A percentile compares a stretch with the other conserved stretches of the same genome.
These are phyloP conservation scores for Colletotrichum somersetense DNA, from an alignment of 2,329 filamentous ascomycete genomes.

Conservation along the genomic window DNA sequence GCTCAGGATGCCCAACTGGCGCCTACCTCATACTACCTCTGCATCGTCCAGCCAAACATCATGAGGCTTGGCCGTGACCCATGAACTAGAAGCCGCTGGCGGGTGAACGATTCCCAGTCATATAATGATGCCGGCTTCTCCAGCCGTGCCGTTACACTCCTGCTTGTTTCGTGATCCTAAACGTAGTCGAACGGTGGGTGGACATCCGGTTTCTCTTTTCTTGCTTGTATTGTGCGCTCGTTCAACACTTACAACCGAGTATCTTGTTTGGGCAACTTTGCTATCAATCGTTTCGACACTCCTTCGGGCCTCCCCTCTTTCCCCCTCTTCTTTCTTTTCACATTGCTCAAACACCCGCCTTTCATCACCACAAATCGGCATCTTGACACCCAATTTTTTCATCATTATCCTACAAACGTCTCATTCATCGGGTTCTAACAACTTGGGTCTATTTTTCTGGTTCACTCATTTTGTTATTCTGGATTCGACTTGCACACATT, in stretches of 20 bases:
- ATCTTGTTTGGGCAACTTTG: constrained; percentile 12
- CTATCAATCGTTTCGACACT: constrained; percentile 23
- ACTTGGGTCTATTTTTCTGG: neutral
- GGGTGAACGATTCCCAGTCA: constrained; percentile 31
- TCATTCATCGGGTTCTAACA: neutral
- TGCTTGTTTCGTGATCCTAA: constrained; percentile 37
- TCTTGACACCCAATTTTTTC: constrained; percentile 22
- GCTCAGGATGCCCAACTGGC: constrained; percentile 26
- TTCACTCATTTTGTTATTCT: neutral
- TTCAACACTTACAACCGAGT: constrained; percentile 34
- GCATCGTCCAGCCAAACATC: constrained; percentile 42
- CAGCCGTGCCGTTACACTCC: constrained; percentile 29
- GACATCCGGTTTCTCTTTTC: constrained; percentile 30
- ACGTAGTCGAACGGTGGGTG: constrained; percentile 33
- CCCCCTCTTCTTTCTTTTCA: constrained; percentile 26
- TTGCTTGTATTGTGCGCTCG: constrained; percentile 26
- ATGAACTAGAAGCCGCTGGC: constrained; percentile 24
- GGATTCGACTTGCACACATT: neutral
- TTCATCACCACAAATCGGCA: constrained; percentile 8
- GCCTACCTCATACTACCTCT: constrained; percentile 43
- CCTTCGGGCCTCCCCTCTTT: neutral
- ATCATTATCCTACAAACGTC: neutral
- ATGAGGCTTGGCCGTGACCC: constrained; percentile 32
- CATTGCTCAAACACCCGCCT: neutral
- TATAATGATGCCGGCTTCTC: constrained; percentile 41